Base-by-base conservation (phyloP, 441 rosid species). In the Omphalea diandra region DNA sequence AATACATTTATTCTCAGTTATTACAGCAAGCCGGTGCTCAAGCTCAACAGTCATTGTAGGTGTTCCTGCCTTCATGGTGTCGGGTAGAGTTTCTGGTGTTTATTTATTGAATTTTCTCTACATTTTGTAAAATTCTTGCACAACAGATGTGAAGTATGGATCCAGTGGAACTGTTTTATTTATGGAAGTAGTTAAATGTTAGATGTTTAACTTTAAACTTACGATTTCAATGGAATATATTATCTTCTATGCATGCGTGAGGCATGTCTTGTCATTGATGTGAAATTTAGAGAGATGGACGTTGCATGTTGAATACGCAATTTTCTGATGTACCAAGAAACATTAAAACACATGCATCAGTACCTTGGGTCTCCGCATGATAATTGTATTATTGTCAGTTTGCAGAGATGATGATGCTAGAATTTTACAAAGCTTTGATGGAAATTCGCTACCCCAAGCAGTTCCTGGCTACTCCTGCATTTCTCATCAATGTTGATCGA, bases 1-100 rank as follows among this genome's bases (percentile, higher is more conserved):
- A 86, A 63, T 84, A 83, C 83, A 79, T 86, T 47, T 83, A 78
- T 72, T 83, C 87, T 56, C 90, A 86, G 73, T 63, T 83, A 77
- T 74, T 81, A 54, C 89, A 83, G 71, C 73, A 82, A 75, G 72
- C 80, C 38, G 83, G 80, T 54, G 65, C 31, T 33, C 73, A 55
- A 41, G 72, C 79, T 62, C 79, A 82, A 72, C 81, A 72, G 65
- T 53, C 72, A 14, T 56, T 43, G 77, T 82, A 70, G 77, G 67
- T 33, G 40, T 27, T 29, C 32, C 35, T 35, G 29, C 8, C 65
- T 12, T 27, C 31, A 24, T 59, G 26, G 10, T 24, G 4, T 58
- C 12, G 3, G 11, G 29, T 1, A 26, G 60, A 24, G 64, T n/a
- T 12, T 17, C 3, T 41, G 2, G 15, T 27, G 38, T 46, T 10